These are phyloP conservation scores for Hypoxylon crocopeplum DNA, from an alignment of 495 filamentous ascomycete species.

Conservation along the genomic window DNA sequence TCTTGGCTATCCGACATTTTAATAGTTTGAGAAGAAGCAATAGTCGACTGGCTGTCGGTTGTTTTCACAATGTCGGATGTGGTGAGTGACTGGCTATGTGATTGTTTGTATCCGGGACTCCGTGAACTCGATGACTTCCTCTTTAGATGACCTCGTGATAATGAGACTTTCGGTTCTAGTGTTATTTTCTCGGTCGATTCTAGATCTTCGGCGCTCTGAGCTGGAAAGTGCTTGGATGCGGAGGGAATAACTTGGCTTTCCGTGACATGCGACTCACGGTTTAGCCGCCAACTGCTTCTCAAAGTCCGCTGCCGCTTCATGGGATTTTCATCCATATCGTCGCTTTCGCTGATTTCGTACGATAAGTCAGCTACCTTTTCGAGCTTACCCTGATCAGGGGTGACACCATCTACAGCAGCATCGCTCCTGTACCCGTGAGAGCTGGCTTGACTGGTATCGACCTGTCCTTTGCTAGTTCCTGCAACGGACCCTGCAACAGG, in stretches of 20 bases:
- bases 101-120: background rate
- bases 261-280: background rate
- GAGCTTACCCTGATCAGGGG: background rate
- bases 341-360: background rate
- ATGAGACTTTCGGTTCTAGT: background rate
- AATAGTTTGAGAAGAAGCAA: slow-evolving; percentile 12
- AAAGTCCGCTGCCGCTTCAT: slow-evolving; percentile 7
- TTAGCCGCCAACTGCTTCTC: background rate
- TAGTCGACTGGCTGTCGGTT: slow-evolving; percentile 8
- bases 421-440: background rate
- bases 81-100: slow-evolving; percentile 2
- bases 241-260: slow-evolving; percentile 25
- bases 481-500: slow-evolving; percentile 33
- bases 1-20: background rate
- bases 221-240: slow-evolving; percentile 18
- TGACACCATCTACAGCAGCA: background rate
- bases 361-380: background rate
- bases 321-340: background rate
- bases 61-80: background rate
- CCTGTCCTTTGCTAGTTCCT: background rate
- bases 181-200: background rate
- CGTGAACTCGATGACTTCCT: slow-evolving; percentile 1
- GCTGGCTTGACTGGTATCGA: background rate
- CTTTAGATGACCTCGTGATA: slow-evolving; percentile 1
- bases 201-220: background rate